Evolutionary conservation across 2,329 filamentous ascomycete genomes (phyloP).

Genomic region (Aspergillus cejpii): DNA sequence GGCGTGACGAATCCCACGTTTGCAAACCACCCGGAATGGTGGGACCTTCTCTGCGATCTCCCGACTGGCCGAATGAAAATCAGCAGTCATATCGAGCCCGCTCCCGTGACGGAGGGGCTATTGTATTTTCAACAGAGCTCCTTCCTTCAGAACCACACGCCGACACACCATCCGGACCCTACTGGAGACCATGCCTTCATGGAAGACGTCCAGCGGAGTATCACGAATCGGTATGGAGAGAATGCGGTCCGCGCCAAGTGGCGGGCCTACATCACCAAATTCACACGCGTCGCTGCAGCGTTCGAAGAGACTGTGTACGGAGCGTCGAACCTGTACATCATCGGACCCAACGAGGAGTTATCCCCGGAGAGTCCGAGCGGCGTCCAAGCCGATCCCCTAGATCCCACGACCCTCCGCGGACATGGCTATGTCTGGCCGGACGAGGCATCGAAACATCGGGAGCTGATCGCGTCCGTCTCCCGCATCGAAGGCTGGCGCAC

Average conservation of each 20-base stretch:
- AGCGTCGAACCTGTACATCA: conserved; percentile 72
- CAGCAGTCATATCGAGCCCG: conserved; percentile 75
- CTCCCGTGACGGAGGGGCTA: conserved; percentile 75
- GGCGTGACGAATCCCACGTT: conserved; percentile 97
- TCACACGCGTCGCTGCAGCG: conserved; percentile 82
- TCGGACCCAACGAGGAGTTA: conserved; percentile 63
- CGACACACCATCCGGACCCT: conserved; percentile 50
- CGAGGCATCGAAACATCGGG: conserved; percentile 69
- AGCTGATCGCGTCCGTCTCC: conserved; percentile 84
- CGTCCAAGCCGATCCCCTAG: conserved; percentile 28
- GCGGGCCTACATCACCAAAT: conserved; percentile 89
- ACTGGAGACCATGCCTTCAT: conserved; percentile 89
- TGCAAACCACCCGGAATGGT: conserved; percentile 92
- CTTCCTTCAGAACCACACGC: conserved; percentile 21
- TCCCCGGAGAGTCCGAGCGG: conserved; percentile 48
- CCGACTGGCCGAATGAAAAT: conserved; percentile 92
- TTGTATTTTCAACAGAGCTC: conserved; percentile 69
- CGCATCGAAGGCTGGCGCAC: conserved; percentile 96
- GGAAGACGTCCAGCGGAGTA: conserved; percentile 73
- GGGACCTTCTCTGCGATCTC: conserved; percentile 92
- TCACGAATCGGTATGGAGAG: conserved; percentile 79
- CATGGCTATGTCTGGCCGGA: conserved; percentile 96
- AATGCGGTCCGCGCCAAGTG: conserved; percentile 86
- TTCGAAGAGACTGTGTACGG: conserved; percentile 97
- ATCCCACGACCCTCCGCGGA: conserved; percentile 57